Evolutionary conservation across 2,329 filamentous ascomycete species (phyloP), one percentile per base, ranked within the genome.

Genomic region (Hypoxylon sp.): DNA sequence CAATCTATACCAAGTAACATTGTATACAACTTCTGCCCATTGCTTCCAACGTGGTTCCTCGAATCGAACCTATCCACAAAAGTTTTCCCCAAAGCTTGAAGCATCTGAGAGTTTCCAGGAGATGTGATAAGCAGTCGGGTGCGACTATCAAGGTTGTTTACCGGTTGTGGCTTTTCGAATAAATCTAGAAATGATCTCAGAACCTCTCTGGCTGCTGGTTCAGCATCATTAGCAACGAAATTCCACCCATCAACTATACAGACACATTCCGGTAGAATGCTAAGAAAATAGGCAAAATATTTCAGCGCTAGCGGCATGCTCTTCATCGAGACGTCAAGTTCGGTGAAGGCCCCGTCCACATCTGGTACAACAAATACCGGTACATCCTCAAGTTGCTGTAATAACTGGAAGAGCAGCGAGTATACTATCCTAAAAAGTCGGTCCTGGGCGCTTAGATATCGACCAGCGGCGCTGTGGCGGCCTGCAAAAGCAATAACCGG

Each of bases 181-280:
- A 47, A 17, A 47, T 47, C 17, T 4, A 47, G 17, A 47, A 47
- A 47, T 17, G 22, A 19, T 13, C 11, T 47, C 11, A 47, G 42
- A 47, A 47, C 11, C 8, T 24, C 22, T 47, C 17, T 47, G 4
- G 17, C 42, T 11, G 17, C 22, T 24, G 42, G 9, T 10, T 47
- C 42, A 10, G 42, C 42, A 6, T 47, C 42, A 47, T 19, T 24
- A 13, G 42, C 17, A 47, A 47, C 24, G 42, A 24, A 47, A 47
- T 22, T 47, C 42, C 42, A 47, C n/a, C 42, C 42, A 13, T 47
- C 42, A 24, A 47, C 42, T 47, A 47, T 47, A 24, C 42, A 47
- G 17, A 24, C 17, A 24, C 42, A 47, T n/a, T 47, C 42, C n/a
- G 42, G 42, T 19, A 47, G 8, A 19, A 47, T 19, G 22, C 42